A percentile compares a stretch with the other conserved stretches of the same genome.
Evolutionary conservation across 192 early-diverging fungal genomes (phyloP).

Genomic region (Phlyctochytrium planicorne): DNA sequence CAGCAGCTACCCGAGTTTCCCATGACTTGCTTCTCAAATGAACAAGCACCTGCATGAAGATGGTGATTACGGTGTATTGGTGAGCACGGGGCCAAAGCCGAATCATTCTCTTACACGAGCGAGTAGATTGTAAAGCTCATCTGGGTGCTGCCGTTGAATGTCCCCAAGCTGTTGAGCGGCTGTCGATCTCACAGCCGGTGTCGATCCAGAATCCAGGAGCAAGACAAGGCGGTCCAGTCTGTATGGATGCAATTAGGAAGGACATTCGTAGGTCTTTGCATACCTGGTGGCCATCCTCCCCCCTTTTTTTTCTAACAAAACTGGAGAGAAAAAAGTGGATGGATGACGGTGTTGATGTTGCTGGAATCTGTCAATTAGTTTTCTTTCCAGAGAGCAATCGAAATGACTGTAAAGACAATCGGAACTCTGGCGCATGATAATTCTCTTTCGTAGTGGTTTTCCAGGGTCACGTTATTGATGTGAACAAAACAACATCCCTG

Average conservation of each 20-base stretch:
- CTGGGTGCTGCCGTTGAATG: slow-evolving; percentile 89
- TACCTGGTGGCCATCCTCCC: not conserved
- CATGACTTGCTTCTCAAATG: slow-evolving; percentile 87
- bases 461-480: slow-evolving; percentile 2
- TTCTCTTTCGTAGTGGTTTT: too few species aligned
- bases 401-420: too few species aligned
- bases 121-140: slow-evolving; percentile 86
- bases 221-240: slow-evolving; percentile 93
- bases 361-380: too few species aligned
- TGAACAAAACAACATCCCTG: not conserved
- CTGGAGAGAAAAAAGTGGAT: too few species aligned
- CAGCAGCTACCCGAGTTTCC: slow-evolving; percentile 96
- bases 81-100: slow-evolving; percentile 22
- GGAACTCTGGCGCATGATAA: too few species aligned
- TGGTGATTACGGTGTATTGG: not conserved
- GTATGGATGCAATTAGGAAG: not conserved
- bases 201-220: slow-evolving; percentile 93
- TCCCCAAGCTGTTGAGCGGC: slow-evolving; percentile 96
- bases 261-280: not conserved
- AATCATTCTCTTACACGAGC: slow-evolving; percentile 56
- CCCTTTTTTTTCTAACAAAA: too few species aligned
- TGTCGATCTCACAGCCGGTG: slow-evolving; percentile 76
- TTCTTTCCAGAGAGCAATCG: too few species aligned
- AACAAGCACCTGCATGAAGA: slow-evolving; percentile 71
- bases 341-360: too few species aligned